phyloP scores from a whole-genome alignment of 2,329 filamentous ascomycete species.

The Pseudocercospora macadamiae region DNA sequence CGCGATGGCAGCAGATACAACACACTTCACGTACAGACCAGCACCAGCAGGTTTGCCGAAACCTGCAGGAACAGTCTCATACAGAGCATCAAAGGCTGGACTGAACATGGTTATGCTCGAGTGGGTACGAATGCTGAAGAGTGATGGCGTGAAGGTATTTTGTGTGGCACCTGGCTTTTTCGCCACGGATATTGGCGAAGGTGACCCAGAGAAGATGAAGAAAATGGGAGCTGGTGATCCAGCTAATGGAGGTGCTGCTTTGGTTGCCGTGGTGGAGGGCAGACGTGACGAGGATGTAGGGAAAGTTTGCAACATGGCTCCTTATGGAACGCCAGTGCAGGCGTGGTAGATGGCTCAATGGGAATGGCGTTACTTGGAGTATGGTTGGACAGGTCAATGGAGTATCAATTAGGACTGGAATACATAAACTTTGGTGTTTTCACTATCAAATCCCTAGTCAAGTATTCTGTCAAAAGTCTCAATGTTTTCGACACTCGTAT shows the following conservation, averaged over 20 bases:
- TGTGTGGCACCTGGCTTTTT: conserved; percentile 2
- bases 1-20: background rate
- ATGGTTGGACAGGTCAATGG: no score
- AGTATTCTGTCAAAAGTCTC: no score
- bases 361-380: background rate
- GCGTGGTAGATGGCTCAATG: background rate
- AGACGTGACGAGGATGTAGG: background rate
- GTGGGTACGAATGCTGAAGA: conserved; percentile 2
- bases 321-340: background rate
- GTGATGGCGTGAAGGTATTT: conserved; percentile 1
- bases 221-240: conserved; percentile 1
- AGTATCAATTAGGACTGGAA: no score
- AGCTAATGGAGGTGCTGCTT: background rate
- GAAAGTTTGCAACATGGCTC: conserved; percentile 4
- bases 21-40: background rate
- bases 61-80: background rate
- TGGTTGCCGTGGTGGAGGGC: background rate
- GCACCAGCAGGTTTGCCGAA: background rate
- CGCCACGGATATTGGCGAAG: background rate
- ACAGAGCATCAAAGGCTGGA: background rate
- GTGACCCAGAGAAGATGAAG: conserved; percentile 2
- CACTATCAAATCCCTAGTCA: no score
- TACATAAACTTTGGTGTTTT: no score
- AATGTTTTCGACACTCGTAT: no score
- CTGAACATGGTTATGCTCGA: conserved; percentile 1